These are phyloP conservation scores for Phytophthora rubi DNA, from an alignment of 352 stramenopile genomes.

Conservation along the genomic window DNA sequence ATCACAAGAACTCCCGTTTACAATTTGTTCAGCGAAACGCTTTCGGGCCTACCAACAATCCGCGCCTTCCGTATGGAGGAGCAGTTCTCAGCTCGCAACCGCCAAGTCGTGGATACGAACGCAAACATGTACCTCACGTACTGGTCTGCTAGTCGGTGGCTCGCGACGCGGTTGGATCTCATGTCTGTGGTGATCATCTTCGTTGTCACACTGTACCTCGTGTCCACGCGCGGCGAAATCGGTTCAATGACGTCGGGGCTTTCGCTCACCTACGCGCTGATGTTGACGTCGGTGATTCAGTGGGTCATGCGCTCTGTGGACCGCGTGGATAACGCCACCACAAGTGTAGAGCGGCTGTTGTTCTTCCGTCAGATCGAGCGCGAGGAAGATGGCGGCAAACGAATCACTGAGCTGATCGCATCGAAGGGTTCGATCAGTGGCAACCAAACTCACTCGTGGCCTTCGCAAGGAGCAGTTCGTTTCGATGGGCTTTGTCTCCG, in stretches of 20 bases:
- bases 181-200: conserved; percentile 86
- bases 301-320: conserved; percentile 38
- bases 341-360: conserved; percentile 39
- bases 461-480: conserved; percentile 22
- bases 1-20: conserved; percentile 90
- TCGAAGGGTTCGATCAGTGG: neutral
- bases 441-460: conserved; percentile 24
- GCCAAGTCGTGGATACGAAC: conserved; percentile 45
- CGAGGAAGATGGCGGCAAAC: conserved; percentile 31
- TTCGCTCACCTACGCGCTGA: conserved; percentile 43
- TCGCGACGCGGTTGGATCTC: conserved; percentile 91
- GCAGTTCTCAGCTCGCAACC: conserved; percentile 41
- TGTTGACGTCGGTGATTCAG: conserved; percentile 54
- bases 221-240: conserved; percentile 51
- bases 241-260: conserved; percentile 34
- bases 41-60: conserved; percentile 93
- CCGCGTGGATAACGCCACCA: conserved; percentile 54
- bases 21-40: conserved; percentile 90
- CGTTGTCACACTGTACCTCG: conserved; percentile 88
- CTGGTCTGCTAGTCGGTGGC: conserved; percentile 82
- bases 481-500: conserved; percentile 39
- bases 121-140: conserved; percentile 48
- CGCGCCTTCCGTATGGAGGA: conserved; percentile 64
- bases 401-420: neutral
- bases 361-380: conserved; percentile 45